Base-by-base conservation (phyloP, 768 basidiomycete species). In the Trametes villosa region DNA sequence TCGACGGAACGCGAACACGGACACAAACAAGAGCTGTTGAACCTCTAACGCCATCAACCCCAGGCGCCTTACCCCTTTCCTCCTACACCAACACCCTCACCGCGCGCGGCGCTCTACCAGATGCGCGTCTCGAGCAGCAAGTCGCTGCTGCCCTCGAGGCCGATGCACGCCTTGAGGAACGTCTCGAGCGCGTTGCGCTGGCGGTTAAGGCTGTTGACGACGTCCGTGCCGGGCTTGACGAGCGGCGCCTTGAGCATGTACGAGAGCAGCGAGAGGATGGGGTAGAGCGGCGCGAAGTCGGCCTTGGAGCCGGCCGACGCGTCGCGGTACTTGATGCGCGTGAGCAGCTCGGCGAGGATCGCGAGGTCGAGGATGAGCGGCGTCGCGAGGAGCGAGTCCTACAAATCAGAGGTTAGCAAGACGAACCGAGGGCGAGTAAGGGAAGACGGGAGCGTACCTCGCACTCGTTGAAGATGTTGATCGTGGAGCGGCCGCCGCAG, bases 231-330 rank as follows among this genome's bases (percentile, higher is more conserved):
- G 67, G 91, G 92, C 81, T 96, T 96, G 77, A 96, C 94, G 70
- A 96, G 86, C n/a, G 94, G 94, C 0, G 94, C 95, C 83, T 97
- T 97, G 78, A 96, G 87, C 94, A 98, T 96, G 83, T 96, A 98
- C 42, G 88, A 91, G 56, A 98, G 83, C 63, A 98, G 84, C 40
- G 94, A 96, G 55, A 99, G 81, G 59, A 99, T 91, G 3, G 91
- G 84, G 83, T 99, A 93, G 20, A 98, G 79, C 0, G 91, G 89
- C 62, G 86, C 78, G 78, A 93, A 97, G 34, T 93, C 89, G 58
- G 74, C 74, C 67, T 79, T 73, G 56, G 67, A 76, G 41, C 9
- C 36, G 27, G 58, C 12, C 17, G 76, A 70, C 47, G 74, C 68
- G 66, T 86, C 81, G 70, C 93, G 91, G 80, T 97, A 99, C 74